phyloP scores from a whole-genome alignment of 1,139 yeast genomes.

The Kodamaea sp. region DNA sequence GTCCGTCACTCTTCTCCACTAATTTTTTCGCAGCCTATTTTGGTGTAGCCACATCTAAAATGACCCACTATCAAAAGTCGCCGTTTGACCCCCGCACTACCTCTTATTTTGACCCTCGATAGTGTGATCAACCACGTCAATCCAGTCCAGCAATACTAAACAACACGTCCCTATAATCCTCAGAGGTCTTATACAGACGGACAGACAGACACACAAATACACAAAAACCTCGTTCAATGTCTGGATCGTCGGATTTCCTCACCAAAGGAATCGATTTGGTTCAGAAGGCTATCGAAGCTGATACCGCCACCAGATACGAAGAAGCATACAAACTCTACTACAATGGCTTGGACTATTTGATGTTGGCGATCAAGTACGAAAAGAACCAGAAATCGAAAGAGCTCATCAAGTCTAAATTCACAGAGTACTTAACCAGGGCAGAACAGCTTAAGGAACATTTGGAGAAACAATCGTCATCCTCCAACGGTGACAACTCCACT shows the following conservation, averaged over 20 bases:
- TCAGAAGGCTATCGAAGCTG: conserved; percentile 94
- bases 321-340: conserved; percentile 94
- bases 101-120: conserved; percentile 1
- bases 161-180: not conserved
- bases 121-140: not conserved
- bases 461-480: conserved; percentile 58
- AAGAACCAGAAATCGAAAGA: conserved; percentile 89
- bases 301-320: conserved; percentile 84
- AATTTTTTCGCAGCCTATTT: too few relatives aligned
- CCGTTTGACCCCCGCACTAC: not conserved
- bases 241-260: conserved; percentile 74
- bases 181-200: too few relatives aligned
- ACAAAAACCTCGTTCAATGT: conserved; percentile 18
- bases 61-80: too few relatives aligned
- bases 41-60: too few relatives aligned
- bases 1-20: too few relatives aligned
- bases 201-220: too few relatives aligned
- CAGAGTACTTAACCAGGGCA: conserved; percentile 90
- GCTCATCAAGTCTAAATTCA: conserved; percentile 81
- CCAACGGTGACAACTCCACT: conserved; percentile 49
- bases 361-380: conserved; percentile 95
- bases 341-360: conserved; percentile 90
- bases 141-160: not conserved
- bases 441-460: conserved; percentile 92
- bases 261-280: conserved; percentile 92